Evolutionary conservation across 768 basidiomycete genomes (phyloP), one percentile per base, ranked within the genome.

Genomic region (Russula sp.): DNA sequence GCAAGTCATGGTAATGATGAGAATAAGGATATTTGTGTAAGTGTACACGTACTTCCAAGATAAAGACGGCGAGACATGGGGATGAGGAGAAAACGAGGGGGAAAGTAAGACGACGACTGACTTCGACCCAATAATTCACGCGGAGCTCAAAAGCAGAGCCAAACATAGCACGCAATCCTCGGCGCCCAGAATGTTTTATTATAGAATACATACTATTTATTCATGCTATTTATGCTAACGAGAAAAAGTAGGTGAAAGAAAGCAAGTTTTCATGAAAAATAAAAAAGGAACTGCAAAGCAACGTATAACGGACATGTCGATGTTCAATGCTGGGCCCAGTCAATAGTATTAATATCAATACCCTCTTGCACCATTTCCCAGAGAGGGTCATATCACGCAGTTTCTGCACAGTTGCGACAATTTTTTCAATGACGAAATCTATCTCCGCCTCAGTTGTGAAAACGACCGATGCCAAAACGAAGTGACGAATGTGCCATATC

Each of bases 281-380:
- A 53, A 26, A 24, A n/a, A 28, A 42, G 52, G 44, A 38, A 14
- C 38, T 13, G 49, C 20, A 59, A 30, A 46, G 54, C 26, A 50
- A 20, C 26, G 40, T 44, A 61, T 22, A 46, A 22, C n/a, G n/a
- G n/a, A n/a, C n/a, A 52, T 24, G 28, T 36, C 13, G n/a, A 36
- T 14, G 34, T 42, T 77, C 75, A 83, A 68, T 82, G 80, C 73
- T 84, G 91, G 52, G 91, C 89, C 95, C 95, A 98, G 76, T 98
- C 84, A 73, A 98, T 99, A 20, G 89, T 82, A 73, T 87, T 94
- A 70, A 98, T 84, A 75, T 99, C 97, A 64, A 98, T 95, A 49
- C 96, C 96, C 74, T 98, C 97, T 77, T 97, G 94, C 18, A 98
- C 95, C 95, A 99, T 98, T 78, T 99, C 97, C 96, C 96, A 99